phyloP scores from a whole-genome alignment of 2,329 filamentous ascomycete species.

The Monosporascus cannonballus region DNA sequence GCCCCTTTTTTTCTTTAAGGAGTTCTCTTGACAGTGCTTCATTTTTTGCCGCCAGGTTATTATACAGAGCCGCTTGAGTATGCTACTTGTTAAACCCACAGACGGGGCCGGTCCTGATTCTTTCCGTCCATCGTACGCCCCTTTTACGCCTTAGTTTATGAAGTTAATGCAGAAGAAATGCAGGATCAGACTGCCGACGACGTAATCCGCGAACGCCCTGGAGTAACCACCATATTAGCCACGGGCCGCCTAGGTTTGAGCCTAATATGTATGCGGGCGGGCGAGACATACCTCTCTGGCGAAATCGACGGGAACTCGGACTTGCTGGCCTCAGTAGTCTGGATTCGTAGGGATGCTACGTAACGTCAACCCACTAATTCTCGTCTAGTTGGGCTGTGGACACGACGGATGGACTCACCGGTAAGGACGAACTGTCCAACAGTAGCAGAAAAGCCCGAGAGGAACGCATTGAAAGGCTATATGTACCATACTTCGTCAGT shows the following conservation, averaged over 20 bases:
- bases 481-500: conserved; percentile 12
- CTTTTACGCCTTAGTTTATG: conserved; percentile 66
- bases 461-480: conserved; percentile 97
- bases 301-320: conserved; percentile 69
- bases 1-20: too few species aligned
- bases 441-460: conserved; percentile 88
- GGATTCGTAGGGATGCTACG: conserved; percentile 72
- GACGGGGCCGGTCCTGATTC: too few species aligned
- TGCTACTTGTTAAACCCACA: too few species aligned
- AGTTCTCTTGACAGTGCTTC: too few species aligned
- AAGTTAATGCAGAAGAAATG: conserved; percentile 99
- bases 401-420: conserved; percentile 44
- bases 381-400: background rate
- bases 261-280: background rate
- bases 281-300: conserved; percentile 61
- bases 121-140: too few species aligned
- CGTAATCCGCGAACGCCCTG: conserved; percentile 92
- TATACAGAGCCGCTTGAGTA: too few species aligned
- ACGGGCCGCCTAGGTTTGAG: background rate
- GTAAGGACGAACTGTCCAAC: conserved; percentile 98
- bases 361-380: conserved; percentile 6
- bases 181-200: conserved; percentile 89
- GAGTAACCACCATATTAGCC: conserved; percentile 1
- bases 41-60: too few species aligned
- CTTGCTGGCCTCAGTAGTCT: conserved; percentile 81